These are phyloP conservation scores for Chamaecyparis obtusa DNA, from an alignment of 75 land plant genomes.

Conservation along the genomic window DNA sequence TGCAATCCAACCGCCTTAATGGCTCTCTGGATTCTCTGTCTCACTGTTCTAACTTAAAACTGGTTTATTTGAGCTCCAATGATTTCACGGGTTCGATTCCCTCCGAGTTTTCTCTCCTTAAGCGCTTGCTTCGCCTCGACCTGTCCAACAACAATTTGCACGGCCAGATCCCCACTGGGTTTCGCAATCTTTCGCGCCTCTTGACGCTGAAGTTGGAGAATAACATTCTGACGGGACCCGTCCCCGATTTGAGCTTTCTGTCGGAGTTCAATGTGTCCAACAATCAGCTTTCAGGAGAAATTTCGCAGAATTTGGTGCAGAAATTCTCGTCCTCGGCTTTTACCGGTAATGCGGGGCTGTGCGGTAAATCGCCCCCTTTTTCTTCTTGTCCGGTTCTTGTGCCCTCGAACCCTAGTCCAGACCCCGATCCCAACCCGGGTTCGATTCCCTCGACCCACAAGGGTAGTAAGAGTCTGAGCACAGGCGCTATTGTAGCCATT, in stretches of 20 bases:
- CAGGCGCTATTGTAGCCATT: slow-evolving; percentile 67
- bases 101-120: slow-evolving; percentile 29
- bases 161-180: slow-evolving; percentile 35
- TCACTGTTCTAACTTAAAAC: slow-evolving; percentile 46
- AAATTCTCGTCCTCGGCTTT: slow-evolving; percentile 40
- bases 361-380: slow-evolving; percentile 37
- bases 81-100: slow-evolving; percentile 75
- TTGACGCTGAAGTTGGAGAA: slow-evolving; percentile 53
- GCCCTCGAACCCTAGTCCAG: slow-evolving; percentile 30
- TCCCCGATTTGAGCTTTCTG: slow-evolving; percentile 35
- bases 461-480: slow-evolving; percentile 30
- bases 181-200: slow-evolving; percentile 39
- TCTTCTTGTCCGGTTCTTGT: slow-evolving; percentile 25
- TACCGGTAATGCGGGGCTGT: slow-evolving; percentile 54
- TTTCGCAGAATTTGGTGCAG: slow-evolving; percentile 23
- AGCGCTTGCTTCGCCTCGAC: slow-evolving; percentile 51
- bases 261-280: slow-evolving; percentile 48
- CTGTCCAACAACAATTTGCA: slow-evolving; percentile 57
- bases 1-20: slow-evolving; percentile 62
- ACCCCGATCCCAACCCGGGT: slow-evolving; percentile 46
- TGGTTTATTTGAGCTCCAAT: slow-evolving; percentile 56
- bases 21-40: slow-evolving; percentile 44
- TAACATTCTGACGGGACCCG: slow-evolving; percentile 51
- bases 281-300: slow-evolving; percentile 50
- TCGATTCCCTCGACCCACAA: not conserved